phyloP scores from a whole-genome alignment of 1,139 yeast species.

The Sugiyamaella pinicola region DNA sequence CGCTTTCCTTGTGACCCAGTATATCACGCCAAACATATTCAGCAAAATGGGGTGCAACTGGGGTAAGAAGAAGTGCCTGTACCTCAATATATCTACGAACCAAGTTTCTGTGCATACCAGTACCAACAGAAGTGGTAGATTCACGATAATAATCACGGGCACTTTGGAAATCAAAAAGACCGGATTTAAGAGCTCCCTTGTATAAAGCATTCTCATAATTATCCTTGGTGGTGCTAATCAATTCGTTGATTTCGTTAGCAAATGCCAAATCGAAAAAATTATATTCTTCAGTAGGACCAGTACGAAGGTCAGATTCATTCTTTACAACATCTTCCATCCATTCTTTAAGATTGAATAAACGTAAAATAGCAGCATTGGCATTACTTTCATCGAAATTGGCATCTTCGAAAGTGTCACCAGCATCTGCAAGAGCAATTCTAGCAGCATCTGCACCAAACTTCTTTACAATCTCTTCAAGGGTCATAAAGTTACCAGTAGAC shows the following conservation, averaged over 20 bases:
- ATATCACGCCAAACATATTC: constrained; percentile 87
- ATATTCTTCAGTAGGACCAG: constrained; percentile 55
- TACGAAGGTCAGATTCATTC: constrained; percentile 59
- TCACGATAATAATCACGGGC: constrained; percentile 97
- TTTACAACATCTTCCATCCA: constrained; percentile 83
- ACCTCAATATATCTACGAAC: constrained; percentile 78
- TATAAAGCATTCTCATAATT: constrained; percentile 74
- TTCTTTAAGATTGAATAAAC: constrained; percentile 88
- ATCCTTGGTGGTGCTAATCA: constrained; percentile 71
- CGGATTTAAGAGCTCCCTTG: constrained; percentile 86
- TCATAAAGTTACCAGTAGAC: constrained; percentile 96
- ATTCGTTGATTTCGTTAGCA: constrained; percentile 88
- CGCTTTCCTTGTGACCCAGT: constrained; percentile 56
- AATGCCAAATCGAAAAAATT: constrained; percentile 85
- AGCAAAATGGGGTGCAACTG: constrained; percentile 94
- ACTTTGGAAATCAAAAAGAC: constrained; percentile 91
- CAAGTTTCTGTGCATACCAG: constrained; percentile 78
- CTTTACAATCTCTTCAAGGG: constrained; percentile 76
- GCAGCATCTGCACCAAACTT: constrained; percentile 98
- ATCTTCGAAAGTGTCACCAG: constrained; percentile 96
- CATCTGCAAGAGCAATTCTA: constrained; percentile 97
- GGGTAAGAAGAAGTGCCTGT: constrained; percentile 83
- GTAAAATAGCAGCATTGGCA: constrained; percentile 96
- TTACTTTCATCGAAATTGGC: constrained; percentile 96
- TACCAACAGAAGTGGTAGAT: constrained; percentile 56